These are phyloP conservation scores for Talaromyces sp. DNA, from an alignment of 2,329 filamentous ascomycete species.

Conservation along the genomic window DNA sequence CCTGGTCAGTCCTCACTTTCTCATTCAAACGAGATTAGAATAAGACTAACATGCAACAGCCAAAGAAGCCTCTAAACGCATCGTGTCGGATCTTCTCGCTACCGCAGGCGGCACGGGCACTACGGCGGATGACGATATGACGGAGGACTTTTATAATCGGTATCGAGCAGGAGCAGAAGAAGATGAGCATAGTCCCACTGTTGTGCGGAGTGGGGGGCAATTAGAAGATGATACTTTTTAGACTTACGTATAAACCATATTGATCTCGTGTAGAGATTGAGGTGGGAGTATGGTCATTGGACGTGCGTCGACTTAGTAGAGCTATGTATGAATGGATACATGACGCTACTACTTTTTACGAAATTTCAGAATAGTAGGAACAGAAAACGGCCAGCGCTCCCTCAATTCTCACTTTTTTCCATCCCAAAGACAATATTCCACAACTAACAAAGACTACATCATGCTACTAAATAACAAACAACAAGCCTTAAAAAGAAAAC, in stretches of 20 bases:
- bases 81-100: conserved; percentile 47
- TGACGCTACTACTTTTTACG: too few relatives aligned
- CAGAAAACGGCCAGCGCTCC: conserved; percentile 14
- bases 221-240: conserved; percentile 50
- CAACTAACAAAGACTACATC: conserved; percentile 1
- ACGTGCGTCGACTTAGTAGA: background rate
- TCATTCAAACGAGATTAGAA: background rate
- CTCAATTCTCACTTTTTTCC: background rate
- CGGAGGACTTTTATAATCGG: conserved; percentile 21
- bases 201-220: conserved; percentile 40
- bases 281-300: background rate
- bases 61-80: conserved; percentile 49
- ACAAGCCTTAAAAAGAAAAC: background rate
- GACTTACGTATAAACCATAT: background rate
- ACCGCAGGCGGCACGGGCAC: conserved; percentile 41
- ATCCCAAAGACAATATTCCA: background rate
- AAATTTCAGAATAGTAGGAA: background rate
- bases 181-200: conserved; percentile 44
- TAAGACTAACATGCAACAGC: conserved; percentile 29
- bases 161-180: conserved; percentile 25
- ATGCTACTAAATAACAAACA: background rate
- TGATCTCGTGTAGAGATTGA: background rate
- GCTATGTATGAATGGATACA: background rate
- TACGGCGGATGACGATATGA: conserved; percentile 21
- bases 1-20: conserved; percentile 36